A percentile compares a stretch with the other conserved stretches of the same genome.
Conservation (phyloP, 2,329 filamentous ascomycete species). For the Gremmenia infestans region DNA sequence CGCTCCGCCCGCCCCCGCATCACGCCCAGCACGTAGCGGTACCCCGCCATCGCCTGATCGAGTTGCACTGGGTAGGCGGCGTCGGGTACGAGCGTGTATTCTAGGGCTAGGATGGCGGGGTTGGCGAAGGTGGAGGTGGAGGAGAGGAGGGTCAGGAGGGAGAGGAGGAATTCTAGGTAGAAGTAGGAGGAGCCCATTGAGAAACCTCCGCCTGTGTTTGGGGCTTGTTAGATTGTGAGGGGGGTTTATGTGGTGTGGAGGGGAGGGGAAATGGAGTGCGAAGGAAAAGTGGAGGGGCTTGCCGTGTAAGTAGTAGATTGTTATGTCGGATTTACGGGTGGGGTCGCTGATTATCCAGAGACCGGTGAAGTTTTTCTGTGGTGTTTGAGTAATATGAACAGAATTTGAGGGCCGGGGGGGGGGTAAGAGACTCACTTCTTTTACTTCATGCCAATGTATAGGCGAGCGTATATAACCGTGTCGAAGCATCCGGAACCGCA, state of each 20-base stretch:
- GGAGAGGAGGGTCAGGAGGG: constrained; percentile 63
- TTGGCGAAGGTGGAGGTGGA: constrained; percentile 60
- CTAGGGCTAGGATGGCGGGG: constrained; percentile 72
- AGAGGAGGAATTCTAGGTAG: constrained; percentile 77
- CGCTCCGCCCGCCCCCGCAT: constrained; percentile 47
- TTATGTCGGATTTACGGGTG: constrained; percentile 60
- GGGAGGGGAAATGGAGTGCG: not conserved
- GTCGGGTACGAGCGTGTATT: constrained; percentile 71
- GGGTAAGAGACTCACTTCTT: constrained; percentile 38
- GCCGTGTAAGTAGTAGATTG: constrained; percentile 82
- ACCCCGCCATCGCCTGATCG: constrained; percentile 63
- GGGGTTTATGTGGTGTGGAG: not conserved
- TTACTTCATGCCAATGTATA: constrained; percentile 58
- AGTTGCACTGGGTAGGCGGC: constrained; percentile 68
- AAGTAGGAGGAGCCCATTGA: constrained; percentile 78
- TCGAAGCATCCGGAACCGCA: constrained; percentile 69
- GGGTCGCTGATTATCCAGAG: constrained; percentile 65
- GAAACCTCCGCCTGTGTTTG: constrained; percentile 65
- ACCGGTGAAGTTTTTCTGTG: constrained; percentile 50
- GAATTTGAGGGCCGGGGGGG: not conserved
- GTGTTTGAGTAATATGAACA: constrained; percentile 8
- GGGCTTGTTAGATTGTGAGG: not conserved
- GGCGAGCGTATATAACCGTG: constrained; percentile 62
- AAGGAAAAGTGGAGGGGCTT: constrained; percentile 22
- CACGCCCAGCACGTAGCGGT: constrained; percentile 61